phyloP scores from a whole-genome alignment of 2,329 filamentous ascomycete species.

The Colletotrichum cuscutae region DNA sequence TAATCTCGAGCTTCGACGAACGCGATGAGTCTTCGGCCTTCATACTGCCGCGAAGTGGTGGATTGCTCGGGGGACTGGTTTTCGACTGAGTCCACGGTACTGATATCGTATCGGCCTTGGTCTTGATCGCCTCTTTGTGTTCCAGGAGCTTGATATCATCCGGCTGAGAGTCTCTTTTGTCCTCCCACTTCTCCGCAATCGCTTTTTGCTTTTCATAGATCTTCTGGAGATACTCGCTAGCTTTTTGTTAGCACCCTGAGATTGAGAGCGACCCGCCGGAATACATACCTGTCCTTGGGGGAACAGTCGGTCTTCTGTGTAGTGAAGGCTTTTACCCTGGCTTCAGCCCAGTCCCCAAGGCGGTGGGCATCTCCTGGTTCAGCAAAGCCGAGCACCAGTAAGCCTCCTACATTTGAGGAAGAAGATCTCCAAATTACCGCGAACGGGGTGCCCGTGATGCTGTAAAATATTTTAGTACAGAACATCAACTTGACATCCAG shows the following conservation, averaged over 20 bases:
- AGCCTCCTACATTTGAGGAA: neutral
- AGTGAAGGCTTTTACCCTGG: neutral
- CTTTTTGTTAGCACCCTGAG: neutral
- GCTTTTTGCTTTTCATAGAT: neutral
- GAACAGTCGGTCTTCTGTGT: neutral
- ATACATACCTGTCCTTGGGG: neutral
- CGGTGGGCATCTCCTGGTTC: neutral
- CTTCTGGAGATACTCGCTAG: constrained; percentile 7
- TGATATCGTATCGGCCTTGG: neutral
- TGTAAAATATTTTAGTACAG: neutral
- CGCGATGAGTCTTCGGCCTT: neutral
- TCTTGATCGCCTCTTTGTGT: constrained; percentile 1
- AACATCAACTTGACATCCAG: constrained; percentile 16
- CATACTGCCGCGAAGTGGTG: constrained; percentile 12
- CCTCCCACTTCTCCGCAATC: neutral
- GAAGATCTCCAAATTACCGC: neutral
- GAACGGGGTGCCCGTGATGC: neutral
- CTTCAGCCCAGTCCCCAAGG: constrained; percentile 1
- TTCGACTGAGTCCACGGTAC: neutral
- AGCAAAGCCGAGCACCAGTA: constrained; percentile 7
- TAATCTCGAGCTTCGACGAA: neutral
- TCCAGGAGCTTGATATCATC: constrained; percentile 14
- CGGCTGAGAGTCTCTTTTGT: neutral
- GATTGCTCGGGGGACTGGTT: neutral
- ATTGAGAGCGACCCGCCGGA: no score